phyloP scores from a whole-genome alignment of 164 flowering plant genomes.

The Chimonanthus praecox region DNA sequence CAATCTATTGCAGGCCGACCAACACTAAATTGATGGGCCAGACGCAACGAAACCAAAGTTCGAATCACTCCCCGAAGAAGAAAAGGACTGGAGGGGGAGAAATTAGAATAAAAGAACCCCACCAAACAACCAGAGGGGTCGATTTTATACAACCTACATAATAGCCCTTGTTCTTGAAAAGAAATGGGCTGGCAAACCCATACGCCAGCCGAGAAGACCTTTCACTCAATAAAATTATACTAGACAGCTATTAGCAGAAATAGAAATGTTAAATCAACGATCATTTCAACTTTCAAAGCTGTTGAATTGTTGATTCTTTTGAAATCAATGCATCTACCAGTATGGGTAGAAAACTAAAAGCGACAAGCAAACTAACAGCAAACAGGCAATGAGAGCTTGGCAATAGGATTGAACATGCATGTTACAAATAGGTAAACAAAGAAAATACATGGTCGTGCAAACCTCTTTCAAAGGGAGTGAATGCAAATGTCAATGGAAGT shows the following conservation, averaged over 20 bases:
- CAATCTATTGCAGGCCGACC: too few species aligned
- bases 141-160: too few species aligned
- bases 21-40: too few species aligned
- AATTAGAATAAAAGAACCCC: too few species aligned
- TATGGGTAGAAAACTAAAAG: background rate
- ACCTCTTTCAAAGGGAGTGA: slow-evolving; percentile 4
- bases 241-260: background rate
- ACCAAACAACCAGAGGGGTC: too few species aligned
- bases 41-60: too few species aligned
- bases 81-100: too few species aligned
- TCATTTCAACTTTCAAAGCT: background rate
- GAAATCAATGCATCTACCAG: too few species aligned
- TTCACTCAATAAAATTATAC: background rate
- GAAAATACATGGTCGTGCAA: slow-evolving; percentile 18
- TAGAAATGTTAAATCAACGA: background rate
- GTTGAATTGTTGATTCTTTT: background rate
- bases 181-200: too few species aligned
- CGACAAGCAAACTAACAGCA: background rate
- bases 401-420: background rate
- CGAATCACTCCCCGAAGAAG: too few species aligned
- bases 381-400: background rate
- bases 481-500: slow-evolving; percentile 4
- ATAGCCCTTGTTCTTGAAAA: too few species aligned
- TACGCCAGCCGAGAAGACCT: background rate
- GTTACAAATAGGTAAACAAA: background rate